Evolutionary conservation across 2,329 filamentous ascomycete genomes (phyloP), one percentile per base, ranked within the genome.

Genomic region (Sphaerulina vaccinii): DNA sequence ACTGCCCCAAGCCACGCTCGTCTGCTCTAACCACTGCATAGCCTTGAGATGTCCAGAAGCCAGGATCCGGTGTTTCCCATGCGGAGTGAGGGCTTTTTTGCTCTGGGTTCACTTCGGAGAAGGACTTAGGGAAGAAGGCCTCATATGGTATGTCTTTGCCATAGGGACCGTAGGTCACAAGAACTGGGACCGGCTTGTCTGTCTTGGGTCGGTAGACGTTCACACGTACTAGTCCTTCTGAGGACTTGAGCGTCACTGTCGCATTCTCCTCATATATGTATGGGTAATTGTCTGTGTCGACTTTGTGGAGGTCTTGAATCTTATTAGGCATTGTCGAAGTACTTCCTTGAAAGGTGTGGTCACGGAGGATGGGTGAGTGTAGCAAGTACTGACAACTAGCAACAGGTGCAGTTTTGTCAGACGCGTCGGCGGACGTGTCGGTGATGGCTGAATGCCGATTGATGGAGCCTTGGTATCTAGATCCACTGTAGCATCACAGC

Each of bases 121-220:
- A 83, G 1, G 78, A 81, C 50, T 76, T 71, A 2, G 71, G 60
- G 50, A 77, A 72, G 63, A 82, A 82, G 55, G 76, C 71, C 51
- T 74, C 71, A 64, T 88, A 88, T 16, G 75, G 79, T 29, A 87
- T 85, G 59, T 88, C 85, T 60, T 89, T 88, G 39, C 86, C 85
- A 57, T 88, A 88, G 0, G 86, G 86, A 0, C 85, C 85, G 57
- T 88, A 88, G 0, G 85, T 88, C 2, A 86, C 80, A 7, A 88
- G 66, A 0, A 86, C 84, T 0, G 86, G 85, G 18, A 75, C 75
- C 55, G 66, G 71, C 36, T 62, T 59, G 2, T 59, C 54, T 3
- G 61, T 63, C 52, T 68, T 68, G 13, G 66, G 67, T 9, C 66
- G 60, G 50, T 66, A 69, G 13, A 69, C 63, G 54, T 68, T 69